Base-by-base conservation (phyloP, 2,329 filamentous ascomycete species). In the Penicillium sp. region DNA sequence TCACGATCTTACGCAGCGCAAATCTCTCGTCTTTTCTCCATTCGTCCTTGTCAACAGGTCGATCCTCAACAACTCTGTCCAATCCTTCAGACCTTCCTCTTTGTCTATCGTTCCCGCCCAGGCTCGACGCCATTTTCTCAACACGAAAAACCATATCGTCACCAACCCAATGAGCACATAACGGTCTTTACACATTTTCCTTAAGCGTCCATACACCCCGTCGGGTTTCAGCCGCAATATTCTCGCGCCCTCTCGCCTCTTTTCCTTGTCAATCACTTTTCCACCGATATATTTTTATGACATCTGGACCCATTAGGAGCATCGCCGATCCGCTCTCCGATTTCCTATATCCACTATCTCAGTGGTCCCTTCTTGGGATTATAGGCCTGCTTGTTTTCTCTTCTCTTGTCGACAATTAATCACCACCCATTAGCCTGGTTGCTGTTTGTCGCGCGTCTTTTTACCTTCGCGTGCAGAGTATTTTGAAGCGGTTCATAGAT, bases 1-100 rank as follows among this genome's bases (percentile, higher is more conserved):
- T 76, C 68, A 76, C 74, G 74, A 76, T 75, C 66, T 75, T 66
- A 76, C 74, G 74, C 73, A 76, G 74, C 74, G 74, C 66, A 54
- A 54, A 60, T 63, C 61, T 67, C 61, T 54, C 65, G 58, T 62
- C 46, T 51, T 47, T 51, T 59, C 39, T 43, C 40, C 52, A 37
- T 57, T 58, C 60, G 57, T 41, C 55, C 50, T 61, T 51, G 5
- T 41, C 50, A 54, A 60, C 54, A 55, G 50, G 59, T 60, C 61
- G 35, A 46, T 44, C 47, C 54, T 50, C 56, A 37, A 49, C 27
- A 39, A 36, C 33, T 50, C 37, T 43, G 43, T 44, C 43, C 55
- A 52, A 46, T 52, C 55, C 16, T 50, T 52, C 66, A 54, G 56
- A 43, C 54, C 58, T 59, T 55, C 60, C 62, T 63, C 36, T 62